Base-by-base conservation (phyloP, 768 basidiomycete genomes). In the Kwoniella bestiolae region DNA sequence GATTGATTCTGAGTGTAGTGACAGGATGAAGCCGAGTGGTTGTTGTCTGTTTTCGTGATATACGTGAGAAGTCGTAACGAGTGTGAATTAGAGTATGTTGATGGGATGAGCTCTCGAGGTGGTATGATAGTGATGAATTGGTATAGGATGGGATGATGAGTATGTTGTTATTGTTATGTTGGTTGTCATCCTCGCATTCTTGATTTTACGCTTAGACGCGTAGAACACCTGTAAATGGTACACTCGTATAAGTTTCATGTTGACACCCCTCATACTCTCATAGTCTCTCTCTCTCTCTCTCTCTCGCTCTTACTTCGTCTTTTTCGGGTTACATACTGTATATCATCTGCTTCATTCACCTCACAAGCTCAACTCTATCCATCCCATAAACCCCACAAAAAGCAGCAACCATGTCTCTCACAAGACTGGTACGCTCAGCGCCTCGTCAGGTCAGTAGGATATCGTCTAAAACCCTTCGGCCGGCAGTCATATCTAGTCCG, bases 191-290 rank as follows among this genome's bases (percentile, higher is more conserved):
- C 32, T 45, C n/a, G n/a, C n/a, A n/a, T n/a, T n/a, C n/a, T 59
- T 44, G 35, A 18, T 6, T 57, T 44, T 28, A 25, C n/a, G 56
- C 56, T 49, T 49, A 23, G 59, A 60, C 59, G 59, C 47, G 46
- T 60, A 9, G 25, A 6, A 11, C 6, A 14, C 29, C 4, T 21
- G 5, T 1, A 63, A 55, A 35, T 46, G 62, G 62, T 52, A 8
- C 3, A 29, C 49, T 31, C 26, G 32, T 31, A 46, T 63, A 63
- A 3, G 21, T 56, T 63, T 63, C 53, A 63, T 63, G 62, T 63
- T 56, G 62, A 31, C n/a, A 49, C 55, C 49, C 25, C 25, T 46
- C 41, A 34, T 31, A 34, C 35, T 35, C 32, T 18, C 35, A 14
- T 6, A 41, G 29, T n/a, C 14, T n/a, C 7, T 23, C 3, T 35